Conservation (phyloP, 2,329 filamentous ascomycete species). For the Aspergillus sp. region DNA sequence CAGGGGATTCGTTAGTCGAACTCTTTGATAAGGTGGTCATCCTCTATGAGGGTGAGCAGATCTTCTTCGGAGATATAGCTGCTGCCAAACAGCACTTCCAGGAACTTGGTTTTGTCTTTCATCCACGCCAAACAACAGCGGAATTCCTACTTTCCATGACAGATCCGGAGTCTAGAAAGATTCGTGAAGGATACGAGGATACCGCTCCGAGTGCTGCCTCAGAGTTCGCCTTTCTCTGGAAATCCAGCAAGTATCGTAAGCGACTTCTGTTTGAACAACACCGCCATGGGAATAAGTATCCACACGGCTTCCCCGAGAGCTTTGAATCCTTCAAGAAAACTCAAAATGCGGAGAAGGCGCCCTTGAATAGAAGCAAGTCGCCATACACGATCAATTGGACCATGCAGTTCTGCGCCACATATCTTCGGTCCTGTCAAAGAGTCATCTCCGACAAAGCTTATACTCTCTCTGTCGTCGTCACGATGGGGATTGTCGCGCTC, state of each 20-base stretch:
- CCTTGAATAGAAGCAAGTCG: not conserved
- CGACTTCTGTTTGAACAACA: not conserved
- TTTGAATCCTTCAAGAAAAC: not conserved
- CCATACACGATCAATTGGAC: not conserved
- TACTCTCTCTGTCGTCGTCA: not conserved
- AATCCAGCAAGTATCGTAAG: not conserved
- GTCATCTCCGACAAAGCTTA: not conserved
- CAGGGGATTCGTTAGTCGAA: not conserved
- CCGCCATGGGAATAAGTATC: not conserved
- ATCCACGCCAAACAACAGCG: not conserved
- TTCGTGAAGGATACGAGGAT: not conserved
- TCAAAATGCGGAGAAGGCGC: not conserved
- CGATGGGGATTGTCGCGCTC: not conserved
- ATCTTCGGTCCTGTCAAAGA: not conserved
- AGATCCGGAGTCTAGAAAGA: not conserved
- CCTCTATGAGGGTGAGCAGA: not conserved
- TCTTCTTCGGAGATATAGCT: not conserved
- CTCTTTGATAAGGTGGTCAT: not conserved
- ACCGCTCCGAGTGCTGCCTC: not conserved
- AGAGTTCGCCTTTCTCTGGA: not conserved
- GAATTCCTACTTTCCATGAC: not conserved
- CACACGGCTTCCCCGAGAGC: not conserved
- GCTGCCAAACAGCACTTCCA: not conserved
- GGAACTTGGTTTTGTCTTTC: not conserved
- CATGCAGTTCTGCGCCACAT: not conserved